Evolutionary conservation across 1,284 basidiomycete genomes (phyloP), one percentile per base, ranked within the genome.

Genomic region (Ustilago lituana): DNA sequence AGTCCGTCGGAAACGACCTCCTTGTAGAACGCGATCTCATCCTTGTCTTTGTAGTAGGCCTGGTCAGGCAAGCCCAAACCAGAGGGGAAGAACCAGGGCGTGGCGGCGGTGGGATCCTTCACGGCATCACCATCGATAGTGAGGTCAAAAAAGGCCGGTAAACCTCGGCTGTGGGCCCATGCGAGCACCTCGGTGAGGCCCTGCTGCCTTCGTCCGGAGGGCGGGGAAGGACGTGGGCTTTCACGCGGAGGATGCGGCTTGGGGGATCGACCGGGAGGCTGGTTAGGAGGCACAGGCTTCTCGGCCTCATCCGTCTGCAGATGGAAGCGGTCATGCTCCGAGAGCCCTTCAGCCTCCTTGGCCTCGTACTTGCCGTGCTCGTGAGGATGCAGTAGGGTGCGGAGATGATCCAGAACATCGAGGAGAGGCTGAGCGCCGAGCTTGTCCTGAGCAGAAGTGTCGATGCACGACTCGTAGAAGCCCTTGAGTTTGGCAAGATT

Each of bases 21-120:
- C 65, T 87, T 85, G 83, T 97, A 97, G 11, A 91, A 83, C 22
- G 88, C 86, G 20, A 89, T 82, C 41, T 92, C 87, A 0, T 85
- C 84, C 52, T 89, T 84, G 63, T 98, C 94, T 44, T 90, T 87
- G 82, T 93, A 98, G 82, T 98, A 97, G 84, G 94, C 92, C 89
- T 94, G 93, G 37, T 93, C 89, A 1, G 94, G 94, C 12, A 98
- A 88, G 27, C 93, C 92, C 7, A 97, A 86, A 10, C 85, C 86
- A 7, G 90, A 87, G 78, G 98, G 94, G 69, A 87, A 89, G 77
- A 98, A 88, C 89, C 90, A 93, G 15, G 94, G 86, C 0, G 88
- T 87, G 87, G 95, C 93, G 40, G 87, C 83, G 73, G 94, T 91
- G 0, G 95, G 93, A 78, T 97, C 92, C n/a, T 88, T 86, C 22